These are phyloP conservation scores for Begonia masoniana DNA, from an alignment of 306 rosid species.

Conservation along the genomic window DNA sequence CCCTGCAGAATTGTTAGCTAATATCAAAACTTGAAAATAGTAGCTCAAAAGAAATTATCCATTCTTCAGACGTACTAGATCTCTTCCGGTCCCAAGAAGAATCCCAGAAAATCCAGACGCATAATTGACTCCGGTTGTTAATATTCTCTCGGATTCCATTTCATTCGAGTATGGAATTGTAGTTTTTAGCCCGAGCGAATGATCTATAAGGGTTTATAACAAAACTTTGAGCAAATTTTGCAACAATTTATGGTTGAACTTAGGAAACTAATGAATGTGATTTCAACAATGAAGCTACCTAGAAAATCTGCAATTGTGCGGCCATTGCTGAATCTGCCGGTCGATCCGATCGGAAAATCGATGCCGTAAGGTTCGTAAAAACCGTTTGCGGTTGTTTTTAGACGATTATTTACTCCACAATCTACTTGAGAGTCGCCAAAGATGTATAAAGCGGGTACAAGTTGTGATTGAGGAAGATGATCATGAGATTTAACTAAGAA, in stretches of 20 bases:
- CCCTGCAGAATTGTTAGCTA: neutral
- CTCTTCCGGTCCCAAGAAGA: neutral
- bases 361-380: neutral
- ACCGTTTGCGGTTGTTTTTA: neutral
- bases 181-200: neutral
- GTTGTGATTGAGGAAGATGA: too few species aligned
- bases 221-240: neutral
- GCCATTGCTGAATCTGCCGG: constrained; percentile 2
- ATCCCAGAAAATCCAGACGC: constrained; percentile 2
- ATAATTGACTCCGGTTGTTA: neutral
- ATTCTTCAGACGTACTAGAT: neutral
- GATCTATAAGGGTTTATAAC: neutral
- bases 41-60: neutral
- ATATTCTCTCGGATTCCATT: neutral
- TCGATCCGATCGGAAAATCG: constrained; percentile 3
- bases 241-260: neutral
- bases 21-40: neutral
- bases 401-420: neutral
- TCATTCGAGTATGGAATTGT: neutral
- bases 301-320: neutral
- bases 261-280: neutral
- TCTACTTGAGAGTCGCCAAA: too few species aligned
- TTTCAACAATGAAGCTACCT: neutral
- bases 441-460: too few species aligned
- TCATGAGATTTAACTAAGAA: too few species aligned